Evolutionary conservation across 2,329 filamentous ascomycete species (phyloP).

Genomic region (Ophiognomonia clavigignenti-juglandacearum): DNA sequence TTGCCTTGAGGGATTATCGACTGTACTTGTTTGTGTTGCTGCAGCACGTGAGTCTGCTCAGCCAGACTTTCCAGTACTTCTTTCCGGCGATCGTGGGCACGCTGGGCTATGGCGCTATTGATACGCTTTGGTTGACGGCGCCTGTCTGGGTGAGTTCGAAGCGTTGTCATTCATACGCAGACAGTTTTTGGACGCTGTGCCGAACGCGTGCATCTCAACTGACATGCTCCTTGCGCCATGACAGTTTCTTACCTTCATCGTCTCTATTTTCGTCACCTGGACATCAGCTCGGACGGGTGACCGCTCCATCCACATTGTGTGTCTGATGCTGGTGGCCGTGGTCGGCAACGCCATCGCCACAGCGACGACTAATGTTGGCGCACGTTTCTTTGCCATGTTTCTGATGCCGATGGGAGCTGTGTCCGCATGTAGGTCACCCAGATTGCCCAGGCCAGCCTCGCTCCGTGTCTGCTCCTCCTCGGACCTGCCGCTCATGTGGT

Average conservation of each 20-base stretch:
- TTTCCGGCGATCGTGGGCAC: constrained; percentile 61
- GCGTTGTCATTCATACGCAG: neutral
- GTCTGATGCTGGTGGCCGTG: constrained; percentile 45
- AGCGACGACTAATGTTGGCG: constrained; percentile 42
- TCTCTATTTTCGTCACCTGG: constrained; percentile 50
- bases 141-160: constrained; percentile 46
- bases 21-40: constrained; percentile 50
- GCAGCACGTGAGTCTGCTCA: constrained; percentile 46
- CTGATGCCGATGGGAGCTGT: constrained; percentile 53
- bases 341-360: constrained; percentile 53
- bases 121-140: constrained; percentile 52
- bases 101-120: constrained; percentile 49
- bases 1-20: constrained; percentile 28
- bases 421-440: constrained; percentile 36
- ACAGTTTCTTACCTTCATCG: constrained; percentile 44
- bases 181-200: neutral
- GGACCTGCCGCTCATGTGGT: no score
- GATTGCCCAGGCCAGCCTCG: neutral
- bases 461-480: neutral
- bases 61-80: constrained; percentile 59
- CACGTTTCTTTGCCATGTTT: constrained; percentile 59
- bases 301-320: constrained; percentile 51
- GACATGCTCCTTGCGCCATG: neutral
- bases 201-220: neutral
- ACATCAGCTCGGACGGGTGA: constrained; percentile 50